Percentiles rank a stretch among this genome's conserved stretches.
Conservation (phyloP, 768 basidiomycete species). For the Tulasnella sp. region DNA sequence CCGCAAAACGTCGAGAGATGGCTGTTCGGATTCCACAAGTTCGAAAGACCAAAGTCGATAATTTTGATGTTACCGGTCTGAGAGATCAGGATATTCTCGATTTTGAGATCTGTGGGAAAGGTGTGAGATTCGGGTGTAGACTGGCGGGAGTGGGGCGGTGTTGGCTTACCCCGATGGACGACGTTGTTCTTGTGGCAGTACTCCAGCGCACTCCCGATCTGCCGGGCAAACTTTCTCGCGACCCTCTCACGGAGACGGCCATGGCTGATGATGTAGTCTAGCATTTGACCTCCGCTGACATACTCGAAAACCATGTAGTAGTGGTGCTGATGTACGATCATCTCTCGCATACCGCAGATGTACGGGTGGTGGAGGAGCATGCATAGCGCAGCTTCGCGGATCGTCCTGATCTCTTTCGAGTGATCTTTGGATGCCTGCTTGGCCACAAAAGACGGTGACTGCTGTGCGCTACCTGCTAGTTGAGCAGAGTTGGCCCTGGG, state of each 20-base stretch:
- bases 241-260: slow-evolving; percentile 92
- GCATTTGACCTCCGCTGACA: slow-evolving; percentile 98
- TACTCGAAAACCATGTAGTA: slow-evolving; percentile 99
- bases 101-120: slow-evolving; percentile 68
- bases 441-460: slow-evolving; percentile 54
- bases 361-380: slow-evolving; percentile 97
- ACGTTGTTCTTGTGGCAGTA: slow-evolving; percentile 98
- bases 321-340: slow-evolving; percentile 96
- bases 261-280: slow-evolving; percentile 99
- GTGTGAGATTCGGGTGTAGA: not conserved
- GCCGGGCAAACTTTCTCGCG: slow-evolving; percentile 94
- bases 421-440: slow-evolving; percentile 86
- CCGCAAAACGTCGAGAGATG: slow-evolving; percentile 96
- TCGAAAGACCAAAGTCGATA: slow-evolving; percentile 97
- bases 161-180: slow-evolving; percentile 68
- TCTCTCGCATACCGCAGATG: slow-evolving; percentile 98
- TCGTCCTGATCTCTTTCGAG: slow-evolving; percentile 92
- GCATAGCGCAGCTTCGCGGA: slow-evolving; percentile 92
- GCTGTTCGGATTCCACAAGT: slow-evolving; percentile 76
- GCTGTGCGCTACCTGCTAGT: slow-evolving; percentile 40
- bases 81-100: slow-evolving; percentile 98
- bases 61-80: slow-evolving; percentile 99
- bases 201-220: slow-evolving; percentile 93
- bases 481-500: slow-evolving; percentile 65
- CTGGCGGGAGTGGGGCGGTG: not conserved